A percentile compares a stretch with the other conserved stretches of the same genome.
Conservation (phyloP, 345 rosid genomes). For the Corchorus capsularis region DNA sequence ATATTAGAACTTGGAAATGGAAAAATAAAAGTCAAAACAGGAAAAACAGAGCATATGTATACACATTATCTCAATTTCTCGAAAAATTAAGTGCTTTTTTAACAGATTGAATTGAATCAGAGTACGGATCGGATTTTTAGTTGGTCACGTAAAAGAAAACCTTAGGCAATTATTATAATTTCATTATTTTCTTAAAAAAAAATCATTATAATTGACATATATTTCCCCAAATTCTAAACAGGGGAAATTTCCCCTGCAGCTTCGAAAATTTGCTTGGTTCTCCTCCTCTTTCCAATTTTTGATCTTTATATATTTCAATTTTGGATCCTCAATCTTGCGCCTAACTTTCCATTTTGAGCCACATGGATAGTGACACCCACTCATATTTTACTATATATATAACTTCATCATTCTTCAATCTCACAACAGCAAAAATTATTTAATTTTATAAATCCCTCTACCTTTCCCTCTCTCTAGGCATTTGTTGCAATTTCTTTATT, state of each 20-base stretch:
- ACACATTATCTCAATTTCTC: neutral
- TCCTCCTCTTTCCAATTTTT: neutral
- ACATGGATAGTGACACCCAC: neutral
- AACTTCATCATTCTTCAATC: neutral
- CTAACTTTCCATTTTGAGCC: constrained; percentile 4
- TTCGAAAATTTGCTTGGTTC: neutral
- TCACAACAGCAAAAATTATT: neutral
- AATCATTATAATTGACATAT: too few species aligned
- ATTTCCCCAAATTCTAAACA: neutral
- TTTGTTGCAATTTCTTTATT: neutral
- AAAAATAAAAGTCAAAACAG: neutral
- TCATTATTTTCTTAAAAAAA: too few species aligned
- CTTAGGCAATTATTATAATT: neutral
- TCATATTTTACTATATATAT: neutral
- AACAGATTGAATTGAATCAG: constrained; percentile 3
- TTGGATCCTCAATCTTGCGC: neutral
- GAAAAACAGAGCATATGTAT: too few species aligned
- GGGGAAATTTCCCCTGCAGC: neutral
- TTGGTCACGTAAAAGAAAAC: neutral
- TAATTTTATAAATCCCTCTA: neutral
- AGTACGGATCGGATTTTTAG: neutral
- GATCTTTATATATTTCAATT: neutral
- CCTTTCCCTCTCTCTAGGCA: neutral
- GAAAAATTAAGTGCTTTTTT: neutral
- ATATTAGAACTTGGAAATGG: neutral